Conservation (phyloP, 768 basidiomycete genomes). For the Daedaleopsis sinensis region DNA sequence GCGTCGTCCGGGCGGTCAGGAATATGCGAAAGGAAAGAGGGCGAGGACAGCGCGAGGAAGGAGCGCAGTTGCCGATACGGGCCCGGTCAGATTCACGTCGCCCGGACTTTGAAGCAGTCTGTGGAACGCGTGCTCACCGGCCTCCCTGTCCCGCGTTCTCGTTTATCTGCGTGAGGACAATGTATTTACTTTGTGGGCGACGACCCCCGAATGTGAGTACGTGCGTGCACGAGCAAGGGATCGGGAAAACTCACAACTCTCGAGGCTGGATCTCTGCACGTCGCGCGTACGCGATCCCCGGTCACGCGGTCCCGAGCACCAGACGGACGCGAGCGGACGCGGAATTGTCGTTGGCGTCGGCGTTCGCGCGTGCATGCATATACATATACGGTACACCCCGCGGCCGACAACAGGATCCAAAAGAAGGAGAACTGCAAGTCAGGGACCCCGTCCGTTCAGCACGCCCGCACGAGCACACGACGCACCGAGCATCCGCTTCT, state of each 20-base stretch:
- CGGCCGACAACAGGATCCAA: background rate
- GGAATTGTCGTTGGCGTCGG: too few species aligned
- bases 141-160: conserved; percentile 87
- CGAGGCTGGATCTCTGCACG: conserved; percentile 68
- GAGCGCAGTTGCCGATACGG: background rate
- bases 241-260: conserved; percentile 66
- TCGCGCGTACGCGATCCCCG: background rate
- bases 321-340: background rate
- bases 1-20: background rate
- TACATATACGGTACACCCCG: background rate
- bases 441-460: background rate
- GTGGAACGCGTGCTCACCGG: conserved; percentile 51
- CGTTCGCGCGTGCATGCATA: too few species aligned
- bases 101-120: background rate
- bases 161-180: conserved; percentile 82
- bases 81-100: conserved; percentile 6
- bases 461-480: background rate
- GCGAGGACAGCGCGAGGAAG: background rate
- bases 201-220: conserved; percentile 10
- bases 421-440: background rate
- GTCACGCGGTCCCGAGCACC: too few species aligned
- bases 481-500: conserved; percentile 75
- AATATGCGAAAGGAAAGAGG: background rate
- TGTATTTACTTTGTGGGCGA: conserved; percentile 67
- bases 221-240: background rate